A percentile compares a stretch with the other conserved stretches of the same genome.
phyloP scores from a whole-genome alignment of 1,284 basidiomycete species.

The Kalmanozyma brasiliensis region DNA sequence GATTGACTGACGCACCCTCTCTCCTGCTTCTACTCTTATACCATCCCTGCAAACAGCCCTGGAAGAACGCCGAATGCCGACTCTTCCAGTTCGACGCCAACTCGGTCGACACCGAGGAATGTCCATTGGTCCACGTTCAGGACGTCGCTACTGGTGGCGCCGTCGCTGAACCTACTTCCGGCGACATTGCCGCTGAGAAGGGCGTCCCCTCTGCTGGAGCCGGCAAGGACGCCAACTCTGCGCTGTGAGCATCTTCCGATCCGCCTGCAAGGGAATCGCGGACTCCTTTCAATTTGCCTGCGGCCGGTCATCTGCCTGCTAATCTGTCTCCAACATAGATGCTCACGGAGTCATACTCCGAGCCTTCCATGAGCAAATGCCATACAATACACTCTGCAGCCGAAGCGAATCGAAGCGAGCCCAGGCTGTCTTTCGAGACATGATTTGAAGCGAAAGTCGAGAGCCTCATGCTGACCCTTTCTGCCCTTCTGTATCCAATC shows the following conservation, averaged over 20 bases:
- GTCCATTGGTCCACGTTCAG: constrained; percentile 50
- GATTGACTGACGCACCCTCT: background rate
- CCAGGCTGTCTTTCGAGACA: background rate
- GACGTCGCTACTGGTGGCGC: constrained; percentile 57
- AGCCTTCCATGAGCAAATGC: constrained; percentile 34
- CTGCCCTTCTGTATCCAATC: too few relatives aligned
- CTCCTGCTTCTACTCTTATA: background rate
- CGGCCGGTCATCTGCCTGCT: background rate
- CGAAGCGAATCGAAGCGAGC: background rate
- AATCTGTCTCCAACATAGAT: constrained; percentile 12
- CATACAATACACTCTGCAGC: constrained; percentile 2
- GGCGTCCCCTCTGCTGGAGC: constrained; percentile 72
- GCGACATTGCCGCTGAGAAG: constrained; percentile 44
- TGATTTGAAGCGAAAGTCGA: too few relatives aligned
- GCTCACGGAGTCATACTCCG: constrained; percentile 43
- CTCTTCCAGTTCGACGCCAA: constrained; percentile 59
- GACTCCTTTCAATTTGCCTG: background rate
- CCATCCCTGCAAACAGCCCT: too few relatives aligned
- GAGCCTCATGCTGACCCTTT: constrained; percentile 5
- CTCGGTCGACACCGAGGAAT: constrained; percentile 50
- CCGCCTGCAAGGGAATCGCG: too few relatives aligned
- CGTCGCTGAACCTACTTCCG: constrained; percentile 50
- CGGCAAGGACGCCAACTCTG: constrained; percentile 31
- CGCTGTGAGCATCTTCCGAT: constrained; percentile 46
- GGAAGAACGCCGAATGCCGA: constrained; percentile 66